Conservation (phyloP, 2,329 filamentous ascomycete species). For the Pseudogymnoascus sp. region DNA sequence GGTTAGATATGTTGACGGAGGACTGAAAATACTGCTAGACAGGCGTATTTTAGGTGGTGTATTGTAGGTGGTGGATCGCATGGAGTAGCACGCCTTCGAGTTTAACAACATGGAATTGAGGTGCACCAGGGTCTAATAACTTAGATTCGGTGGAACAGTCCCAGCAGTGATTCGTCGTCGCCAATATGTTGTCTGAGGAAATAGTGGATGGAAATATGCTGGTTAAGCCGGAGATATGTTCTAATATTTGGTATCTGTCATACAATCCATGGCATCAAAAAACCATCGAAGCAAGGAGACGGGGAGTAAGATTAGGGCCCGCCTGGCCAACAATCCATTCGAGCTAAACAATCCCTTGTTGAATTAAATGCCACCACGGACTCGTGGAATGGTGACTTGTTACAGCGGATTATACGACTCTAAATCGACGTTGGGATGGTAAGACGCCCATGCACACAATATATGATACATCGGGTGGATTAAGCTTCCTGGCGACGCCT, state of each 20-base stretch:
- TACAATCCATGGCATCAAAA: neutral
- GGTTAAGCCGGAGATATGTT: neutral
- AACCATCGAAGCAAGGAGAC: neutral
- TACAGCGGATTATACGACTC: neutral
- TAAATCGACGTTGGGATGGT: neutral
- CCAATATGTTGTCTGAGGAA: neutral
- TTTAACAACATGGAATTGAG: neutral
- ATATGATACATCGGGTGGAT: neutral
- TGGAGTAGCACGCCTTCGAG: neutral
- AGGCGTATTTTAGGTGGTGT: neutral
- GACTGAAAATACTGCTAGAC: neutral
- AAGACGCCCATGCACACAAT: neutral
- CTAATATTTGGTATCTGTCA: neutral
- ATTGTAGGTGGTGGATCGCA: neutral
- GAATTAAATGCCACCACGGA: neutral
- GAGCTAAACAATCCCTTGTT: neutral
- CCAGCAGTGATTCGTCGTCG: neutral
- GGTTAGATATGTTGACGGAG: neutral
- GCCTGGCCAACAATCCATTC: neutral
- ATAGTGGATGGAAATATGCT: neutral
- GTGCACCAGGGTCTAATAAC: neutral
- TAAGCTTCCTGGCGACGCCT: neutral
- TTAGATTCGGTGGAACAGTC: neutral
- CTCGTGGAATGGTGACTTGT: neutral
- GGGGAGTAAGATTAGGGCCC: neutral